A percentile compares a stretch with the other conserved stretches of the same genome.
These are phyloP conservation scores for Apiotrichum sp. DNA, from an alignment of 1,284 basidiomycete species.

Conservation along the genomic window DNA sequence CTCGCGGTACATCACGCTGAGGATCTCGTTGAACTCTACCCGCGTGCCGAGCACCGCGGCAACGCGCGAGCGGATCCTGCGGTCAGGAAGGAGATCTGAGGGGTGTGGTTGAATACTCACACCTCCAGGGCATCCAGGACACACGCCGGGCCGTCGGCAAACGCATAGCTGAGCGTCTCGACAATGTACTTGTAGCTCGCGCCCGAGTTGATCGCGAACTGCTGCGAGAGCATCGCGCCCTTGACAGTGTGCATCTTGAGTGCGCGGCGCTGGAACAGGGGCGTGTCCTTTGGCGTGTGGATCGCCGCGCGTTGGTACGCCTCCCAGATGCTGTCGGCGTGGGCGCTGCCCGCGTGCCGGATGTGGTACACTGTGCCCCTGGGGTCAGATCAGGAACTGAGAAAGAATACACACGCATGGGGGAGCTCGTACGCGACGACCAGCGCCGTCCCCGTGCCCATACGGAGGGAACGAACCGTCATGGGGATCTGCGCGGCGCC, in stretches of 20 bases:
- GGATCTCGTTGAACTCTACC: conserved; percentile 38
- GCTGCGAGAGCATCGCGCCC: conserved; percentile 33
- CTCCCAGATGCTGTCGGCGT: conserved; percentile 26
- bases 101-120: conserved; percentile 19
- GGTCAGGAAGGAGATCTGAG: background rate
- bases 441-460: background rate
- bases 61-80: conserved; percentile 21
- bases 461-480: no score
- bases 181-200: conserved; percentile 42
- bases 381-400: background rate
- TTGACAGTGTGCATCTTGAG: conserved; percentile 19
- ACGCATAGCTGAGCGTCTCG: conserved; percentile 31
- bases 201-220: conserved; percentile 42
- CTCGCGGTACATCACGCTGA: conserved; percentile 41
- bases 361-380: conserved; percentile 33
- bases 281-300: conserved; percentile 5
- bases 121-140: conserved; percentile 25
- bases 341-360: conserved; percentile 7
- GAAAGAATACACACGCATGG: conserved; percentile 2
- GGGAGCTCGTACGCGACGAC: conserved; percentile 17
- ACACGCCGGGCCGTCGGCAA: conserved; percentile 32
- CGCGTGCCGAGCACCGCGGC: conserved; percentile 15
- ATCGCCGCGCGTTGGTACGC: conserved; percentile 31
- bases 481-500: background rate
- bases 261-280: conserved; percentile 34